Conservation (phyloP, 768 basidiomycete genomes). For the Russula olivacea region DNA sequence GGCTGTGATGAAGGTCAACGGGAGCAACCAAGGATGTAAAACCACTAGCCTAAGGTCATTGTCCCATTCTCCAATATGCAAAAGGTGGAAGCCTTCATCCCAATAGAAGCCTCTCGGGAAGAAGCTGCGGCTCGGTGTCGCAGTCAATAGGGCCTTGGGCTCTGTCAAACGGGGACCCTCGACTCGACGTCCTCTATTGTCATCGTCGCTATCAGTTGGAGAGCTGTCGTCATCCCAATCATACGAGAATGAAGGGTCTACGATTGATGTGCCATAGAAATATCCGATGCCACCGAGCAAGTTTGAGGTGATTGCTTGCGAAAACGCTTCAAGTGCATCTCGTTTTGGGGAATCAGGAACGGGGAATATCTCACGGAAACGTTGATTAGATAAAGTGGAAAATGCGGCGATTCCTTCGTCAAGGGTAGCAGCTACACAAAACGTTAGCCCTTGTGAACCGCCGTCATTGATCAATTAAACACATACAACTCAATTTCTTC, state of each 20-base stretch:
- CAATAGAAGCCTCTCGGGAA: constrained; percentile 98
- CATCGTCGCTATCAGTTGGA: constrained; percentile 37
- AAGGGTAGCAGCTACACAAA: constrained; percentile 50
- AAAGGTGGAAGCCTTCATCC: constrained; percentile 96
- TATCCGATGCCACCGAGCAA: constrained; percentile 92
- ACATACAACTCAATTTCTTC: constrained; percentile 58
- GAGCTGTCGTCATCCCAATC: constrained; percentile 79
- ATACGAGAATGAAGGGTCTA: constrained; percentile 78
- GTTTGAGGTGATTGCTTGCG: constrained; percentile 85
- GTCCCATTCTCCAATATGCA: constrained; percentile 91
- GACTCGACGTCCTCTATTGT: constrained; percentile 37
- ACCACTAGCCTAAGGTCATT: constrained; percentile 65
- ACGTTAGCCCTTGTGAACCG: background rate
- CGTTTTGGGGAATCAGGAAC: constrained; percentile 49
- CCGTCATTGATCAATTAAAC: background rate
- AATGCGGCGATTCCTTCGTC: constrained; percentile 68
- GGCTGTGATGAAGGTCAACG: constrained; percentile 36
- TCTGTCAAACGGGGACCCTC: constrained; percentile 65
- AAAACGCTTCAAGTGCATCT: constrained; percentile 59
- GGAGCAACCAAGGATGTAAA: background rate
- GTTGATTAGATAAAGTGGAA: constrained; percentile 50
- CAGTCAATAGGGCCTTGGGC: constrained; percentile 74
- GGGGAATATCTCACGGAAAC: constrained; percentile 69
- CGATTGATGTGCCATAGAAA: constrained; percentile 86
- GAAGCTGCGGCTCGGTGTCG: constrained; percentile 93